Conservation (phyloP, 2,329 filamentous ascomycete genomes). For the Diplocarpon mali region DNA sequence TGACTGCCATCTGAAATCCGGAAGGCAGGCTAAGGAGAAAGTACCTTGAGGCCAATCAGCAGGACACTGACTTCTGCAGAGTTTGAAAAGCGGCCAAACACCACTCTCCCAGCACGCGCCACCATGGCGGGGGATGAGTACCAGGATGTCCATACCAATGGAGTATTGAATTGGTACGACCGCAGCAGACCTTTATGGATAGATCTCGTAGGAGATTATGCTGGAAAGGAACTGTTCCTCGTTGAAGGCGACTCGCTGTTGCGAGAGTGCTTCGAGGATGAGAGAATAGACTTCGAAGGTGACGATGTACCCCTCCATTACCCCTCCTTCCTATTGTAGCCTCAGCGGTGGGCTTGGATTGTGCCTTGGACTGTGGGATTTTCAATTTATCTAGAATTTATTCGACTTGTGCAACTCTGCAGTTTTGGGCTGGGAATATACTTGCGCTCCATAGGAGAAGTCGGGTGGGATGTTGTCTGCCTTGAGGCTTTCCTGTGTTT, state of each 20-base stretch:
- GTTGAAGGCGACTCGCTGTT: constrained; percentile 67
- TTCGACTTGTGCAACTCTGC: too few species aligned
- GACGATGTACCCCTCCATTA: constrained; percentile 5
- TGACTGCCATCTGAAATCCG: neutral
- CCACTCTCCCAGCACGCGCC: neutral
- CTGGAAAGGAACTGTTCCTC: constrained; percentile 60
- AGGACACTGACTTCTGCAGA: constrained; percentile 2
- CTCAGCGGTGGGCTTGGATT: neutral
- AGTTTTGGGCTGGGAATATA: too few species aligned
- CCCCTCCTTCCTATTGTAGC: neutral
- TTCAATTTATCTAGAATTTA: too few species aligned
- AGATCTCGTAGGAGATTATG: constrained; percentile 66
- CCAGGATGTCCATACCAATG: constrained; percentile 1
- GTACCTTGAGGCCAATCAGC: constrained; percentile 3
- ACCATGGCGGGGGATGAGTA: constrained; percentile 8
- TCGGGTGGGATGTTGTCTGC: too few species aligned
- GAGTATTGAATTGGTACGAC: constrained; percentile 30
- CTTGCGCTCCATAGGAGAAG: too few species aligned
- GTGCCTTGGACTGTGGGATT: neutral
- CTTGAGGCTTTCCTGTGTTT: too few species aligned
- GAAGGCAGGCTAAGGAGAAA: constrained; percentile 1
- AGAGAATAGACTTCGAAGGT: constrained; percentile 51
- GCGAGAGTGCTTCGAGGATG: constrained; percentile 48
- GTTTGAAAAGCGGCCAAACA: neutral
- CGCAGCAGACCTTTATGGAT: constrained; percentile 35